Evolutionary conservation across 1,284 basidiomycete species (phyloP).

Genomic region (Ceratobasidium sp.): DNA sequence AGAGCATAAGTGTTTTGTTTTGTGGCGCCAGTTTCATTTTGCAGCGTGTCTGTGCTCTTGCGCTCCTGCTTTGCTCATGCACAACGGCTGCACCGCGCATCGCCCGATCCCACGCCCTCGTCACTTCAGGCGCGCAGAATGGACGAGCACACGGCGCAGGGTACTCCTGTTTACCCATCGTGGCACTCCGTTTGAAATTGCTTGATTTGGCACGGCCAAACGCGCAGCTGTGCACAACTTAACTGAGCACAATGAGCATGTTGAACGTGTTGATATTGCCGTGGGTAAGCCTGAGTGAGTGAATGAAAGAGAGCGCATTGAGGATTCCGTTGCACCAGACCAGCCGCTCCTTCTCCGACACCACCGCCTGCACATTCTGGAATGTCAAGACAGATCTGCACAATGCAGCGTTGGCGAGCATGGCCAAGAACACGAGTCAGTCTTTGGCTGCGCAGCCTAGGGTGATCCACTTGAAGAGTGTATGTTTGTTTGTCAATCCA

Average conservation of each 20-base stretch:
- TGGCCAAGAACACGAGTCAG: slow-evolving; percentile 33
- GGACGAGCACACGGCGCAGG: slow-evolving; percentile 65
- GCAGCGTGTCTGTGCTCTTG: too few species aligned
- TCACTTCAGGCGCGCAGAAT: slow-evolving; percentile 83
- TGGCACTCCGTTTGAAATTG: slow-evolving; percentile 82
- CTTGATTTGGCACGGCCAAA: slow-evolving; percentile 72
- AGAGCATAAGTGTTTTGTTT: too few species aligned
- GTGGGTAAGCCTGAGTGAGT: slow-evolving; percentile 80
- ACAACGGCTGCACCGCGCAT: slow-evolving; percentile 60
- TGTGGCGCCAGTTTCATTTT: too few species aligned
- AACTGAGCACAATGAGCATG: slow-evolving; percentile 72
- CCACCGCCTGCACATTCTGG: slow-evolving; percentile 53
- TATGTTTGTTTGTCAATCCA: slow-evolving; percentile 82
- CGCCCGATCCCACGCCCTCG: slow-evolving; percentile 78
- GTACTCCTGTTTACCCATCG: slow-evolving; percentile 40
- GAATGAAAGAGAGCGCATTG: slow-evolving; percentile 82
- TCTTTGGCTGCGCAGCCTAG: slow-evolving; percentile 39
- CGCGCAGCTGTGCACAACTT: slow-evolving; percentile 21
- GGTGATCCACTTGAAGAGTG: slow-evolving; percentile 69
- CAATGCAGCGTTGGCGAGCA: slow-evolving; percentile 16
- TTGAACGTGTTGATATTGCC: slow-evolving; percentile 85
- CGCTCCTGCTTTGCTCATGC: neutral
- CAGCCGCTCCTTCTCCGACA: slow-evolving; percentile 65
- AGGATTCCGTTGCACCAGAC: slow-evolving; percentile 81
- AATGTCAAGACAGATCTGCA: slow-evolving; percentile 32